Conservation (phyloP, 768 basidiomycete genomes). For the Mycena leptocephala region DNA sequence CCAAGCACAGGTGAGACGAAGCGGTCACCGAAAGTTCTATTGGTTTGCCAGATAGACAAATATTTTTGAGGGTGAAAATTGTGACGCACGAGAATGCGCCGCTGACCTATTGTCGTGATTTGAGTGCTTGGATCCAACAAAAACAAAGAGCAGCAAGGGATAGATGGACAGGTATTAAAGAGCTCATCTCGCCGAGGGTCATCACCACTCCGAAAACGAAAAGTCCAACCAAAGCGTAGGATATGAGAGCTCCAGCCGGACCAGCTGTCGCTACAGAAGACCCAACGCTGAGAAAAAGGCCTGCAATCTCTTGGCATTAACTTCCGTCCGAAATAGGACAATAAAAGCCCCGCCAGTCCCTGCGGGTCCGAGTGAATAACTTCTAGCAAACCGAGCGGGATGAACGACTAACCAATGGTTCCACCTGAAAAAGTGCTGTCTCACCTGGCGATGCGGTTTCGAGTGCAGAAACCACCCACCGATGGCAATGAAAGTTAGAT, state of each 20-base stretch:
- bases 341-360: conserved; percentile 4
- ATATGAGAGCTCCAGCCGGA: conserved; percentile 74
- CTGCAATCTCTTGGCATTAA: neutral
- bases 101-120: conserved; percentile 41
- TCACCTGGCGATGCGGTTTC: too few species aligned
- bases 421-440: conserved; percentile 17
- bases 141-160: neutral
- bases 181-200: conserved; percentile 50
- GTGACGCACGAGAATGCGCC: conserved; percentile 77
- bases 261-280: conserved; percentile 57
- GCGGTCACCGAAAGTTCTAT: conserved; percentile 70
- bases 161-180: conserved; percentile 47
- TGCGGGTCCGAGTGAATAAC: neutral
- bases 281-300: conserved; percentile 30
- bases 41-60: conserved; percentile 59
- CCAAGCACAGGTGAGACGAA: conserved; percentile 76
- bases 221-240: conserved; percentile 72
- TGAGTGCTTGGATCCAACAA: neutral
- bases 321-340: neutral
- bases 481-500: too few species aligned
- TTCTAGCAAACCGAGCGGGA: neutral
- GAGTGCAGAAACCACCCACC: too few species aligned
- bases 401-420: conserved; percentile 17
- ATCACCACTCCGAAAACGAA: conserved; percentile 77
- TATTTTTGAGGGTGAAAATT: neutral